Evolutionary conservation across 768 basidiomycete genomes (phyloP), one percentile per base, ranked within the genome.

Genomic region (Bullera alba): DNA sequence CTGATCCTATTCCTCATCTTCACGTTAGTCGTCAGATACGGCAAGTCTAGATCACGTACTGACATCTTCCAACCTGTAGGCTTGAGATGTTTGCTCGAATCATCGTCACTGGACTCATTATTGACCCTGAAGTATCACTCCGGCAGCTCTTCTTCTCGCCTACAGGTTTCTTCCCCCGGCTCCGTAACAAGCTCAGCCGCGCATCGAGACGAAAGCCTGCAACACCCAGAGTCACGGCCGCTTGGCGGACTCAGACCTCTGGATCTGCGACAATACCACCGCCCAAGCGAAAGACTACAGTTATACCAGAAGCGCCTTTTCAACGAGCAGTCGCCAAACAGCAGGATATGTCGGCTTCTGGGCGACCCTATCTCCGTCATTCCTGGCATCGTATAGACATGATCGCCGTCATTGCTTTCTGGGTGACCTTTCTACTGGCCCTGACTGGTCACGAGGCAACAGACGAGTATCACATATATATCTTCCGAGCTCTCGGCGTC

Each of bases 401-500:
- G 56, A 73, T 96, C 37, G 88, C 93, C 0, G 81, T 96, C 38
- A 57, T 85, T 12, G 79, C 81, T 56, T 96, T 91, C 71, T 97
- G 92, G 92, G 79, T 87, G 45, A 77, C 79, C 7, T 92, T 96
- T 65, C 72, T 67, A 0, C 76, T 97, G 48, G 82, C 88, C 0
- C 73, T 78, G n/a, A 58, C 76, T 0, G 86, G 86, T 0, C 58
- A 78, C 22, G 93, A 96, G 73, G 76, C 78, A 8, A 81, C 82
- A 2, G 56, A 67, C 2, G 56, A 55, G 16, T 70, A 81, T 46
- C 91, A 93, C 70, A 78, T 95, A 51, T 92, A 86, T 17, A 71
- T 91, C 27, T 96, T 96, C 65, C 79, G 91, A 36, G 91, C 91
- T 0, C 70, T 97, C 70, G 87, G 86, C 57, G 87, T 91, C 25